A percentile compares a stretch with the other conserved stretches of the same genome.
phyloP scores from a whole-genome alignment of 2,329 filamentous ascomycete species.

The Aspergillus novofumigatus region DNA sequence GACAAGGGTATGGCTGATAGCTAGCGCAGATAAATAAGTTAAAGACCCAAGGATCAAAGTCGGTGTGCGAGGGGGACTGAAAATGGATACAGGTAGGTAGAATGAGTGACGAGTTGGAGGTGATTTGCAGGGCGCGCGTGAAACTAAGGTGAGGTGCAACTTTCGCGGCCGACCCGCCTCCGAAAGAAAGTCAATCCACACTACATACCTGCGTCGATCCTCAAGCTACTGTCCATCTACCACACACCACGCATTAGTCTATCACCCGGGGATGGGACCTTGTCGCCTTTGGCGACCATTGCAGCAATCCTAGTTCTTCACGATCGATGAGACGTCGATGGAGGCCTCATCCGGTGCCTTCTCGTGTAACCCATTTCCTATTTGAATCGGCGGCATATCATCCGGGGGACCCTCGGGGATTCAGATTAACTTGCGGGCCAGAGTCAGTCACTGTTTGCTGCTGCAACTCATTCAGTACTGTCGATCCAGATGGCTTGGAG shows the following conservation, averaged over 20 bases:
- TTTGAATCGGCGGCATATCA: constrained; percentile 26
- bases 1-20: not conserved
- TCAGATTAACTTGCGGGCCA: constrained; percentile 11
- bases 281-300: constrained; percentile 1
- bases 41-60: not conserved
- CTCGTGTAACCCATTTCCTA: constrained; percentile 22
- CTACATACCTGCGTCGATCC: constrained; percentile 5
- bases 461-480: constrained; percentile 12
- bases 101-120: not conserved
- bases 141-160: constrained; percentile 1
- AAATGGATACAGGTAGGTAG: not conserved
- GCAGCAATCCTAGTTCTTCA: constrained; percentile 4
- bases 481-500: constrained; percentile 7
- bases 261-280: not conserved
- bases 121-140: not conserved
- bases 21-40: not conserved
- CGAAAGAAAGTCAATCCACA: not conserved
- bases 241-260: not conserved
- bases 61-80: not conserved
- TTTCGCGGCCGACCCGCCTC: not conserved
- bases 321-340: constrained; percentile 3
- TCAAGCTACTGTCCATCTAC: not conserved
- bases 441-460: constrained; percentile 18
- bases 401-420: constrained; percentile 18
- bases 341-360: constrained; percentile 22